Percentiles rank a stretch among this genome's conserved stretches.
These are phyloP conservation scores for Ophiosphaerella narmari DNA, from an alignment of 2,329 filamentous ascomycete species.

Conservation along the genomic window DNA sequence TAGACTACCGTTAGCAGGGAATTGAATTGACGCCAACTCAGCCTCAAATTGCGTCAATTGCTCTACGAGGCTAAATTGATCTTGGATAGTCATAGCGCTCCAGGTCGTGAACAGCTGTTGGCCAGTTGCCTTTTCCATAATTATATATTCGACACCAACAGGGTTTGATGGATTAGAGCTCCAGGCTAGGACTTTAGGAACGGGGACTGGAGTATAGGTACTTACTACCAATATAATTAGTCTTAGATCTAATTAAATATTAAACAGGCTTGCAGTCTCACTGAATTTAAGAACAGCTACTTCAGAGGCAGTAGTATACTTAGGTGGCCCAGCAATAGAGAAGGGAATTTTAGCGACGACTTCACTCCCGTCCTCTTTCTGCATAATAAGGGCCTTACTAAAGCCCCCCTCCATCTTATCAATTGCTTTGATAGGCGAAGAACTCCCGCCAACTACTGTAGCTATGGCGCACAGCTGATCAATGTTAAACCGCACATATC, in stretches of 20 bases:
- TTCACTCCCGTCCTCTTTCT: conserved; percentile 20
- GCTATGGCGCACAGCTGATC: conserved; percentile 34
- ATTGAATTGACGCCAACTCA: conserved; percentile 25
- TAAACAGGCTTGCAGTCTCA: conserved; percentile 12
- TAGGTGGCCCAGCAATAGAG: conserved; percentile 34
- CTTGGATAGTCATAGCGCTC: conserved; percentile 28
- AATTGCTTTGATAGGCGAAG: conserved; percentile 29
- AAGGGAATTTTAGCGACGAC: conserved; percentile 28
- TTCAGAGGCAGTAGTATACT: conserved; percentile 42
- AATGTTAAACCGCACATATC: conserved; percentile 36
- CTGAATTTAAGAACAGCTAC: conserved; percentile 41
- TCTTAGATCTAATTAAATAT: neutral
- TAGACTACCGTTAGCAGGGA: conserved; percentile 38
- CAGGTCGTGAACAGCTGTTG: conserved; percentile 35
- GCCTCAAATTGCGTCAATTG: conserved; percentile 30
- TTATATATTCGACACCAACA: conserved; percentile 42
- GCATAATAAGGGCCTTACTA: conserved; percentile 39
- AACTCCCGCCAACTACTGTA: conserved; percentile 15
- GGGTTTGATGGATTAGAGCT: conserved; percentile 30
- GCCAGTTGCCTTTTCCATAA: conserved; percentile 42
- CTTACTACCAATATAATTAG: conserved; percentile 11
- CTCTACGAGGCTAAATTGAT: conserved; percentile 31
- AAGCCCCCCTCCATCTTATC: conserved; percentile 43
- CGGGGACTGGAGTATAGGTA: conserved; percentile 26
- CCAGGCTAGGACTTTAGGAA: conserved; percentile 36